phyloP scores from a whole-genome alignment of 192 early-diverging fungal species.

The Radiomyces spectabilis region DNA sequence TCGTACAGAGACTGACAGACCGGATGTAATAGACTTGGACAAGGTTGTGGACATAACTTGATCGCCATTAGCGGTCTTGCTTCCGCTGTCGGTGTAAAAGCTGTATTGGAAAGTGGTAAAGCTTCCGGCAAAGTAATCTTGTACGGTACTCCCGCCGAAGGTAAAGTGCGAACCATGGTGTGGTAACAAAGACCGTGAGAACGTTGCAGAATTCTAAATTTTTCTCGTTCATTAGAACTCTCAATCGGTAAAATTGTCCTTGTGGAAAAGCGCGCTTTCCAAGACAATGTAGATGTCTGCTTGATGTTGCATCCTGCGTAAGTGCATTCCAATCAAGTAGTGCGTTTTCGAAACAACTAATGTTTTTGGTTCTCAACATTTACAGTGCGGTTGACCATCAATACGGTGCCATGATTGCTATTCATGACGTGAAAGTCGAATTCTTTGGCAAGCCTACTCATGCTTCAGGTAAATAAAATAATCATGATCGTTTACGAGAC shows the following conservation, averaged over 20 bases:
- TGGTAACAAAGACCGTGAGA: no score
- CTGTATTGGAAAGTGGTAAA: constrained; percentile 30
- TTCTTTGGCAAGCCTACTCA: constrained; percentile 70
- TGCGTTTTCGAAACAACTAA: not conserved
- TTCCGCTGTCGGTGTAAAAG: constrained; percentile 42
- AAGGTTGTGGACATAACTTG: constrained; percentile 64
- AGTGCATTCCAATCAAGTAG: constrained; percentile 3
- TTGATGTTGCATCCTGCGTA: constrained; percentile 78
- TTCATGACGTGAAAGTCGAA: constrained; percentile 39
- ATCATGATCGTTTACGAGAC: constrained; percentile 12
- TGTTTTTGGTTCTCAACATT: no score
- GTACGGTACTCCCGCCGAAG: constrained; percentile 76
- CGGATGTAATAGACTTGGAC: constrained; percentile 12
- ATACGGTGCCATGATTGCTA: constrained; percentile 32
- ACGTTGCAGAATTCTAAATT: not conserved
- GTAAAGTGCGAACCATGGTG: constrained; percentile 2
- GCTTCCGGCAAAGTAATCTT: constrained; percentile 53
- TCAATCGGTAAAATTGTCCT: constrained; percentile 69
- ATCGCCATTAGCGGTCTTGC: constrained; percentile 60
- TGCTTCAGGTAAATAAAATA: constrained; percentile 54
- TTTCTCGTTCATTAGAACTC: constrained; percentile 26
- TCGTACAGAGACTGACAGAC: not conserved
- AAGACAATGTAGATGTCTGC: constrained; percentile 55
- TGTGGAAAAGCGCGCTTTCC: constrained; percentile 60
- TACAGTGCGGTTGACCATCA: constrained; percentile 37